A percentile compares a stretch with the other conserved stretches of the same genome.
phyloP scores from a whole-genome alignment of 2,329 filamentous ascomycete species.

The Lithohypha guttulata region DNA sequence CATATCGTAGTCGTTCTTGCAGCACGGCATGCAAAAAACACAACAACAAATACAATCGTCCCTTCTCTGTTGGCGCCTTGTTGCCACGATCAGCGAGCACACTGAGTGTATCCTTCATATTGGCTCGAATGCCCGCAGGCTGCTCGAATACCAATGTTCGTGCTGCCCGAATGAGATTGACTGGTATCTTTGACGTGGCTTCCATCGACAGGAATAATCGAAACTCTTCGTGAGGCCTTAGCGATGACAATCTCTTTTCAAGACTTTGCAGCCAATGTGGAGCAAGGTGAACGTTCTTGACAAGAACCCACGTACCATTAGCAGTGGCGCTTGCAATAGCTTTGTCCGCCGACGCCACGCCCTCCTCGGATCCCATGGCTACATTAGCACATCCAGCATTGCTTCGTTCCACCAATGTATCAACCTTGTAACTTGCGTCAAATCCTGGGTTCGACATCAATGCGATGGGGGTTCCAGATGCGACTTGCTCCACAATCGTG shows the following conservation, averaged over 20 bases:
- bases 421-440: conserved; percentile 98
- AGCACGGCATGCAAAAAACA: conserved; percentile 94
- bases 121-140: conserved; percentile 87
- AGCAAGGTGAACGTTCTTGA: conserved; percentile 97
- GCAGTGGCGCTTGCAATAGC: conserved; percentile 88
- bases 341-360: conserved; percentile 83
- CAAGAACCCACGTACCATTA: conserved; percentile 85
- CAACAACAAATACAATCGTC: conserved; percentile 77
- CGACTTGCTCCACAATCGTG: conserved; percentile 73
- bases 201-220: conserved; percentile 97
- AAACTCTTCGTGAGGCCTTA: conserved; percentile 90
- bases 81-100: conserved; percentile 64
- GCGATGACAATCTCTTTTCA: conserved; percentile 89
- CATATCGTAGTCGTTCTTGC: conserved; percentile 88
- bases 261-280: conserved; percentile 94
- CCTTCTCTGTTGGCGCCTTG: conserved; percentile 82
- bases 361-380: conserved; percentile 97
- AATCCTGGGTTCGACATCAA: conserved; percentile 93
- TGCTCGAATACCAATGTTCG: conserved; percentile 97
- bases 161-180: conserved; percentile 86
- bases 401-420: conserved; percentile 78
- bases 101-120: conserved; percentile 95
- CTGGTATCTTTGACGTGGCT: conserved; percentile 88
- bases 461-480: conserved; percentile 73
- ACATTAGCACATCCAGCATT: conserved; percentile 85